Percentiles rank a stretch among this genome's conserved stretches.
Conservation (phyloP, 331 rosid genomes). For the Spiraea crenata region DNA sequence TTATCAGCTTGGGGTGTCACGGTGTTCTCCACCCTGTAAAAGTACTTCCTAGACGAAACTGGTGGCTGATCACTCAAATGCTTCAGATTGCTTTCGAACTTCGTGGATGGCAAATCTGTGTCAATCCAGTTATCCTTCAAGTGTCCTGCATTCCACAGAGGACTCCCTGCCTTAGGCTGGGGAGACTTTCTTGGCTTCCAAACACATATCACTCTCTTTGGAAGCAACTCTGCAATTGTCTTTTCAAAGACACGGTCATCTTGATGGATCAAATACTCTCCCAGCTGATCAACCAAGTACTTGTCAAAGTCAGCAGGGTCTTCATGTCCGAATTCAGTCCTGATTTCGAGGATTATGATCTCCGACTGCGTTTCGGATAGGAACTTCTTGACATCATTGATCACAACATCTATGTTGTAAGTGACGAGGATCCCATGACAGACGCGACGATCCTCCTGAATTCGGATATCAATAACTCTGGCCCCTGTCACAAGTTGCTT, state of each 20-base stretch:
- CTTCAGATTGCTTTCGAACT: constrained; percentile 74
- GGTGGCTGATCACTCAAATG: constrained; percentile 63
- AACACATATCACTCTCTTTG: constrained; percentile 65
- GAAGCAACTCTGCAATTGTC: constrained; percentile 61
- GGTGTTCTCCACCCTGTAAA: constrained; percentile 91
- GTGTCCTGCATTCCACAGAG: constrained; percentile 60
- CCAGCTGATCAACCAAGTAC: constrained; percentile 57
- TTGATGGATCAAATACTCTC: constrained; percentile 61
- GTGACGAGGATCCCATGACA: constrained; percentile 86
- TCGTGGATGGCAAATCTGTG: constrained; percentile 83
- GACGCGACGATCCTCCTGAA: constrained; percentile 55
- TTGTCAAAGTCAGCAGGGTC: constrained; percentile 76
- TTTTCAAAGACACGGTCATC: constrained; percentile 61
- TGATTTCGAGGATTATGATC: constrained; percentile 66
- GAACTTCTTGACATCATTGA: constrained; percentile 54
- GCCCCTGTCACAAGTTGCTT: constrained; percentile 55
- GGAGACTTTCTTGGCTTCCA: constrained; percentile 84
- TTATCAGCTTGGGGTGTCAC: constrained; percentile 77
- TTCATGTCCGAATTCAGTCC: constrained; percentile 75
- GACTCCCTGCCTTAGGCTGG: constrained; percentile 56
- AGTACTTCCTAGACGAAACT: constrained; percentile 56
- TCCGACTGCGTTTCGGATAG: constrained; percentile 60
- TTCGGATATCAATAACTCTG: constrained; percentile 63
- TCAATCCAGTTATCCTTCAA: constrained; percentile 82
- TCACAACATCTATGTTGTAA: constrained; percentile 57